A percentile compares a stretch with the other conserved stretches of the same genome.
Evolutionary conservation across 805 yeast species (phyloP).

Genomic region (Teunomyces atbi): DNA sequence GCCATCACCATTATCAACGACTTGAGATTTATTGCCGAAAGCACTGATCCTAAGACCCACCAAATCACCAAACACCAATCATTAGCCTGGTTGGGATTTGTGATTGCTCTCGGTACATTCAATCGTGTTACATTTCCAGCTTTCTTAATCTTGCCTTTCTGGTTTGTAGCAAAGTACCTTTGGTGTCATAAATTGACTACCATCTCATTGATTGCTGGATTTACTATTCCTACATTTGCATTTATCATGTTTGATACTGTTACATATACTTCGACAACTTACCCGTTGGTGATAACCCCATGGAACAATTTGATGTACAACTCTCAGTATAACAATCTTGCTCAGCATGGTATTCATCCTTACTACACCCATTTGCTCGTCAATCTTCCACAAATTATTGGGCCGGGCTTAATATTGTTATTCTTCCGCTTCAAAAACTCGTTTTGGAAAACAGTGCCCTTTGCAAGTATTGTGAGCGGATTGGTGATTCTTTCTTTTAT

Average conservation of each 20-base stretch:
- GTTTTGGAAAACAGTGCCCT: slow-evolving; percentile 53
- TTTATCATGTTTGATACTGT: slow-evolving; percentile 58
- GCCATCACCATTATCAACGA: slow-evolving; percentile 50
- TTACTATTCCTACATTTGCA: slow-evolving; percentile 27
- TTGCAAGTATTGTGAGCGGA: slow-evolving; percentile 62
- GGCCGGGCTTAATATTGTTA: slow-evolving; percentile 63
- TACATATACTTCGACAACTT: slow-evolving; percentile 7
- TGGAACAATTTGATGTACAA: slow-evolving; percentile 77
- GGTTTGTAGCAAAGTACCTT: slow-evolving; percentile 45
- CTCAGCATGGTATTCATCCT: slow-evolving; percentile 82
- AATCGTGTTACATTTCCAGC: slow-evolving; percentile 83
- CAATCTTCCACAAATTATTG: slow-evolving; percentile 78
- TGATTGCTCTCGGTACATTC: slow-evolving; percentile 68
- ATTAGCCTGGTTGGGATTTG: slow-evolving; percentile 40
- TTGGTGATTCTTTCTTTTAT: slow-evolving; percentile 59
- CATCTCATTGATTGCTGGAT: slow-evolving; percentile 27
- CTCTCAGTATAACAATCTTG: slow-evolving; percentile 52
- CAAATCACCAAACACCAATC: not conserved
- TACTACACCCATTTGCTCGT: slow-evolving; percentile 68
- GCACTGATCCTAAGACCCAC: not conserved
- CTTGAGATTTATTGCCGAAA: slow-evolving; percentile 22
- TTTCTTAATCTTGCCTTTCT: slow-evolving; percentile 65
- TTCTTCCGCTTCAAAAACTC: slow-evolving; percentile 32
- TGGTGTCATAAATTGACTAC: slow-evolving; percentile 32
- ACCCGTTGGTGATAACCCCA: slow-evolving; percentile 59